Evolutionary conservation across 2,329 filamentous ascomycete genomes (phyloP), one percentile per base, ranked within the genome.

Genomic region (Fusarium citri): DNA sequence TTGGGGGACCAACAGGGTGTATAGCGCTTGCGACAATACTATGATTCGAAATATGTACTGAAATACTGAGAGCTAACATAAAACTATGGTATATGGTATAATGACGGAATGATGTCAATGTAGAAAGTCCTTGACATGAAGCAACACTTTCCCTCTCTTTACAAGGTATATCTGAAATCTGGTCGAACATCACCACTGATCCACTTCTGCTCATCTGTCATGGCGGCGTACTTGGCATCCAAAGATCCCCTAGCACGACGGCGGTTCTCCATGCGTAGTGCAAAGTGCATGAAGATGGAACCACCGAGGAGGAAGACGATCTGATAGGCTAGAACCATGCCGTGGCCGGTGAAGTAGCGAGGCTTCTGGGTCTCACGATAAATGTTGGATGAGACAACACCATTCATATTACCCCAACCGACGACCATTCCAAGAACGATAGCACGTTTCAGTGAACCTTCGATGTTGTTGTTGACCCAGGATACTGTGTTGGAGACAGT

Each of bases 341-440:
- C 85, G 70, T 94, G 91, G 0, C 91, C 91, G 3, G 71, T 77
- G 54, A 72, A 72, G 69, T 74, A 80, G 3, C 76, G 69, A 2
- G 78, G 78, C 3, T 64, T 62, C 49, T 80, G 76, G 2, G 42
- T 25, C 11, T 73, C 71, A 47, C 78, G 65, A 57, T 92, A 93
- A 65, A 94, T 91, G 74, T 94, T 93, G 45, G 82, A 85, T 16
- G 81, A 75, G 18, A 75, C 83, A 31, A 94, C 88, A 16, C 91
- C 91, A 71, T 93, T 93, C 18, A 94, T 80, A 69, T 94, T 94
- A 11, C 92, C 91, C 89, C 90, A 93, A 5, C 88, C 91, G 46
- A 94, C 92, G n/a, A 93, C 88, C 71, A 93, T 87, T 0, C 92
- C 92, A 0, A 94, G 78, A 0, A 90, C 89, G 30, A 93, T 86